A percentile compares a stretch with the other conserved stretches of the same genome.
phyloP scores from a whole-genome alignment of 176 grass and related monocot genomes.

The Ensete ventricosum region DNA sequence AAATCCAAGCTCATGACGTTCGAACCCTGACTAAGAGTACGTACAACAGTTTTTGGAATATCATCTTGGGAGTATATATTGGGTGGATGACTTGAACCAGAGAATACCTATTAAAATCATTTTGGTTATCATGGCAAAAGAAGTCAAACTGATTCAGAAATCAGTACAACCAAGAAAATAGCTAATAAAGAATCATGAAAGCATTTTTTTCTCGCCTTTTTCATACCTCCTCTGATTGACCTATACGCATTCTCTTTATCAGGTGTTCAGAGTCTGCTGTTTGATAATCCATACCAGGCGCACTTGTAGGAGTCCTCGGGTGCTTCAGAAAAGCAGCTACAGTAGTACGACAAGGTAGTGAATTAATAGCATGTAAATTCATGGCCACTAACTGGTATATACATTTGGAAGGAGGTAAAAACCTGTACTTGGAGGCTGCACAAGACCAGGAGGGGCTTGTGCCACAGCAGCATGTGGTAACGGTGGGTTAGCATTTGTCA shows the following conservation, averaged over 20 bases:
- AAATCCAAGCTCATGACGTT: slow-evolving; percentile 99
- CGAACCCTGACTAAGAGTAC: slow-evolving; percentile 86
- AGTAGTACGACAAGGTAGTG: background rate
- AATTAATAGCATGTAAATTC: background rate
- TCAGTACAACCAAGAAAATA: background rate
- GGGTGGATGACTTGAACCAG: slow-evolving; percentile 69
- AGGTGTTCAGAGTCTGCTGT: slow-evolving; percentile 97
- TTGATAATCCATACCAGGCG: slow-evolving; percentile 88
- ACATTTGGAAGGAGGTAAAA: slow-evolving; percentile 11
- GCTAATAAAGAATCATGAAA: too few relatives aligned
- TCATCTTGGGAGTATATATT: slow-evolving; percentile 96
- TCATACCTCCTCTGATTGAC: slow-evolving; percentile 89
- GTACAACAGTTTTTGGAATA: slow-evolving; percentile 76
- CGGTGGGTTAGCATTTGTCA: slow-evolving; percentile 86
- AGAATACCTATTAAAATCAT: slow-evolving; percentile 51
- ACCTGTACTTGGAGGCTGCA: slow-evolving; percentile 85
- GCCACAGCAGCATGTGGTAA: slow-evolving; percentile 71
- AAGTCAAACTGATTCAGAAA: background rate
- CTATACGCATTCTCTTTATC: slow-evolving; percentile 94
- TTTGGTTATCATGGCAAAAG: slow-evolving; percentile 19
- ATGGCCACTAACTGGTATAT: background rate
- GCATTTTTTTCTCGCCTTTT: background rate
- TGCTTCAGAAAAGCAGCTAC: slow-evolving; percentile 94
- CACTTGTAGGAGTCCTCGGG: slow-evolving; percentile 70
- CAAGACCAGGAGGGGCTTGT: slow-evolving; percentile 78